Base-by-base conservation (phyloP, 257 asterid genomes). In the Rauvolfia tetraphylla region DNA sequence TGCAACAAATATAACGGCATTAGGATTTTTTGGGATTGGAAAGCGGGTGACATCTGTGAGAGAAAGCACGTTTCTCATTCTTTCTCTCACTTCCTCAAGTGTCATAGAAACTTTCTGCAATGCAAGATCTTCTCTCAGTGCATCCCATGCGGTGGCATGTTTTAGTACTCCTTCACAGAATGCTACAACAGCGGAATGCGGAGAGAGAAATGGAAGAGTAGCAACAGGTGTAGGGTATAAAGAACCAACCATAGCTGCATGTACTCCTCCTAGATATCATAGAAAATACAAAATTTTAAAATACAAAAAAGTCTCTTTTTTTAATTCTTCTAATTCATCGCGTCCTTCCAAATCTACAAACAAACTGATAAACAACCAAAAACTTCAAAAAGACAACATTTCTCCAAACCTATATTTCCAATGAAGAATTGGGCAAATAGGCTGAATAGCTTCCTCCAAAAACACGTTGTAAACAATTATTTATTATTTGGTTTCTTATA, bases 171-270 rank as follows among this genome's bases (percentile, higher is more conserved):
- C 98, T 81, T 95, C 98, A 66, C 98, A 92, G 79, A 95, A 94
- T 27, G 98, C 97, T 78, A 92, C 98, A n/a, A 84, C 97, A 12
- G 97, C 98, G 42, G 97, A 94, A 86, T 90, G 98, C 61, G 99
- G 99, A 71, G 98, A 95, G 56, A 95, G 97, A 84, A 92, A 95
- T 10, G 99, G 98, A 75, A 92, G 88, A 15, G 95, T 91, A 67
- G 99, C 99, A 76, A 95, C 86, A 46, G 97, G 97, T 18, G 94
- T 88, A 22, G 96, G 98, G 83, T 95, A 92, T 85, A 95, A 85
- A 20, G 99, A 87, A 68, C 99, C 99, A 75, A 95, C 98, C 99
- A 95, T 92, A 53, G 99, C 97, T 53, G 99, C 99, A 86, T 92
- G 98, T 67, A 95, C 99, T 80, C 99, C 98, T 5, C 99, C 99